Evolutionary conservation across 1,139 yeast species (phyloP), one percentile per base, ranked within the genome.

Genomic region (Tardiomyces depauwii): DNA sequence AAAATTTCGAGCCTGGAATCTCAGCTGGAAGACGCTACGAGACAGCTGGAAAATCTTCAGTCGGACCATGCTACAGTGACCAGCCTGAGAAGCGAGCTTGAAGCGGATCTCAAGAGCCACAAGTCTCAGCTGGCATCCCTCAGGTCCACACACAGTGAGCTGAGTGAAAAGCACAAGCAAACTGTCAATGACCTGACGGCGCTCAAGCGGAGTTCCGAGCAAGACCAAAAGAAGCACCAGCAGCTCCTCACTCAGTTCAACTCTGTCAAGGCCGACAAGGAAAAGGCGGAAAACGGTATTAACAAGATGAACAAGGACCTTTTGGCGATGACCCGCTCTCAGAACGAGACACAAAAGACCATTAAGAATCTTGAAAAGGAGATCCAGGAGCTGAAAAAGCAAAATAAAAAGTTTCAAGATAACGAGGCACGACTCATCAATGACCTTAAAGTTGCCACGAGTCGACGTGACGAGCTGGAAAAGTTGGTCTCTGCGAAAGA

Each of bases 271-370:
- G 63, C 65, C 32, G 77, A 76, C 10, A 84, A 82, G 55, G 71
- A 73, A 25, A 82, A 78, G 52, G 85, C 91, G 1, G 96, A 89
- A 56, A 81, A 78, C 51, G 96, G 95, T 5, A 82, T 89, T 47
- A 89, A 87, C 60, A 87, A 87, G 55, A 86, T 89, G 95, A 83
- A 82, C 49, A 71, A 91, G 42, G 96, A 88, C 53, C 67, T 89
- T 38, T 77, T 87, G 60, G 76, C 75, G 40, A 66, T 87, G 40
- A 74, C 79, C 0, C 77, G 77, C 49, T 79, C 78, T 33, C 80
- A 80, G 49, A 76, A 73, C 2, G 74, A 74, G 0, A 56, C 73
- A 1, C 82, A 78, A 44, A 68, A 68, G 41, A 66, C 66, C 13
- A 61, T 75, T 53, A 71, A 62, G 51, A 59, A 44, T 11, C 45